Percentiles rank a stretch among this genome's conserved stretches.
Conservation (phyloP, 2,329 filamentous ascomycete species). For the Xylogone sp. region DNA sequence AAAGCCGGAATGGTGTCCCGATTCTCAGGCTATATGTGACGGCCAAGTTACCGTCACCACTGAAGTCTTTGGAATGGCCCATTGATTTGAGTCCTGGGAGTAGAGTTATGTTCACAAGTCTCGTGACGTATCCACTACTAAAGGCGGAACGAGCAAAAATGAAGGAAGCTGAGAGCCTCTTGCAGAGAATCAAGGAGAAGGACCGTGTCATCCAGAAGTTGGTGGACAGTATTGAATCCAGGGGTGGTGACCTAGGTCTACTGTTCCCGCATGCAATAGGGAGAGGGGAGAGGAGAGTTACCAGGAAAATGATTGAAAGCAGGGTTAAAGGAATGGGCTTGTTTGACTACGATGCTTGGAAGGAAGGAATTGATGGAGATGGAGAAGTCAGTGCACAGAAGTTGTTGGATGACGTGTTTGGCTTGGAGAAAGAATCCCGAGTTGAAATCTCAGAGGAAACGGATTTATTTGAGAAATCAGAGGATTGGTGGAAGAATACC, state of each 20-base stretch:
- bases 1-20: constrained; percentile 27
- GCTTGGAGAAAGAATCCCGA: background rate
- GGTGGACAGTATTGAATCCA: constrained; percentile 48
- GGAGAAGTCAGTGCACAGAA: background rate
- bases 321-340: constrained; percentile 41
- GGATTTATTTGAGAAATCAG: background rate
- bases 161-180: constrained; percentile 38
- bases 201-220: constrained; percentile 52
- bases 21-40: constrained; percentile 49
- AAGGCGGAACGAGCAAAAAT: constrained; percentile 38
- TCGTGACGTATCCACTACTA: constrained; percentile 46
- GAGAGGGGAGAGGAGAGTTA: constrained; percentile 33
- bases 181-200: constrained; percentile 44
- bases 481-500: constrained; percentile 1
- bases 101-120: constrained; percentile 34
- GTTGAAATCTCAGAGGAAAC: background rate
- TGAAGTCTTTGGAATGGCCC: constrained; percentile 63
- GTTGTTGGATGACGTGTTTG: constrained; percentile 21
- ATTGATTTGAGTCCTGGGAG: constrained; percentile 46
- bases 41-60: constrained; percentile 57
- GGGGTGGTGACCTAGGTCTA: constrained; percentile 44
- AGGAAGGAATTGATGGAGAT: constrained; percentile 1
- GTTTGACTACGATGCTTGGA: constrained; percentile 36
- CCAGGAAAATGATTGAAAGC: constrained; percentile 30
- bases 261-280: constrained; percentile 42